Evolutionary conservation across 208 protist genomes (phyloP).

Genomic region (Leishmania mexicana): DNA sequence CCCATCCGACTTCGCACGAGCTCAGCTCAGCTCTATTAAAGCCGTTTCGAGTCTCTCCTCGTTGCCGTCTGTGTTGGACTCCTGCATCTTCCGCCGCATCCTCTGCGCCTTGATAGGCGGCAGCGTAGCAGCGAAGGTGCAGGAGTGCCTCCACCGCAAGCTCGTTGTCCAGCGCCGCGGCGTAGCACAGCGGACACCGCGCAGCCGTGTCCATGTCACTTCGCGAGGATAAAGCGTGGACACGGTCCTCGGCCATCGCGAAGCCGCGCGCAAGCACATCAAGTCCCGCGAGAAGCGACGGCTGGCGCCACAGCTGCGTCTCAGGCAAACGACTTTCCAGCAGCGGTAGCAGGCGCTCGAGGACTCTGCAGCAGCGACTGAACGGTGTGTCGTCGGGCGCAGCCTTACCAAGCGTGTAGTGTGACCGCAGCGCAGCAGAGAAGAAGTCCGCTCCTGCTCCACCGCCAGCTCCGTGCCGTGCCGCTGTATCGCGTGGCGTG

Average conservation of each 20-base stretch:
- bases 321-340: conserved; percentile 25
- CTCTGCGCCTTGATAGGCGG: conserved; percentile 23
- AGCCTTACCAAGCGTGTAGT: neutral
- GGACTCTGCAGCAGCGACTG: neutral
- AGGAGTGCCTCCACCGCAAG: conserved; percentile 39
- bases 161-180: conserved; percentile 49
- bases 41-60: neutral
- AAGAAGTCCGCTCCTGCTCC: neutral
- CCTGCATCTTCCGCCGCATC: neutral
- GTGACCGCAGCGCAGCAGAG: neutral
- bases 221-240: conserved; percentile 17
- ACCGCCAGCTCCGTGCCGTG: neutral
- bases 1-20: conserved; percentile 3
- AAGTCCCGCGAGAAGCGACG: conserved; percentile 53
- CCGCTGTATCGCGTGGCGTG: neutral
- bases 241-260: conserved; percentile 22
- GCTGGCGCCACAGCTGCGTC: conserved; percentile 58
- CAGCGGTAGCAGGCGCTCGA: conserved; percentile 18
- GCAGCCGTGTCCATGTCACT: neutral
- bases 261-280: conserved; percentile 39
- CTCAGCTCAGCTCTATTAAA: neutral
- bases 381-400: neutral
- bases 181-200: conserved; percentile 62
- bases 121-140: conserved; percentile 35
- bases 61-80: neutral